These are phyloP conservation scores for Diutina scorzettiae DNA, from an alignment of 1,139 yeast genomes.

Conservation along the genomic window DNA sequence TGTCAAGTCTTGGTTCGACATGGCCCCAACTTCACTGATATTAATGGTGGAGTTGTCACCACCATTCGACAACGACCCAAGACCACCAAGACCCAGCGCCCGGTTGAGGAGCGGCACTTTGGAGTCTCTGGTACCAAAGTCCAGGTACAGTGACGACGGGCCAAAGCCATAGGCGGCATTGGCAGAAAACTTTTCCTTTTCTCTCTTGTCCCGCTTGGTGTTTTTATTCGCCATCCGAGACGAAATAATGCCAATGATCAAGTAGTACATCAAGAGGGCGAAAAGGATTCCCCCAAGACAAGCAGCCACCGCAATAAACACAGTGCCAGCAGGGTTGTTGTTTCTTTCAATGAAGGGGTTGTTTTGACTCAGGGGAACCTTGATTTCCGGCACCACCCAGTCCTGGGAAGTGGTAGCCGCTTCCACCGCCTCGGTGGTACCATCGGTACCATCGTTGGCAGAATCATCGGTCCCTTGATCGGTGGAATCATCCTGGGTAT, in stretches of 20 bases:
- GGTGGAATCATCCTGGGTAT: background rate
- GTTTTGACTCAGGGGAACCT: conserved; percentile 33
- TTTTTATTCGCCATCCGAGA: conserved; percentile 28
- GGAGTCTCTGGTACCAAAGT: conserved; percentile 15
- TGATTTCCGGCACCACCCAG: background rate
- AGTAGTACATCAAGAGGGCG: conserved; percentile 31
- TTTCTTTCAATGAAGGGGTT: conserved; percentile 54
- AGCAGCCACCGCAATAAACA: conserved; percentile 69
- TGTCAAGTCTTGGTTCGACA: conserved; percentile 31
- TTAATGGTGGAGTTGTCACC: conserved; percentile 31
- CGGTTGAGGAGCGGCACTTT: conserved; percentile 25
- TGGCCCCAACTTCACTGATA: conserved; percentile 23
- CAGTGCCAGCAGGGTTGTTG: conserved; percentile 55
- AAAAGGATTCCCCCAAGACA: conserved; percentile 45
- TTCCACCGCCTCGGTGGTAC: background rate
- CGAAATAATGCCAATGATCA: conserved; percentile 25
- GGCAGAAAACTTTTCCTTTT: conserved; percentile 27
- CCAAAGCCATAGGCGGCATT: conserved; percentile 24
- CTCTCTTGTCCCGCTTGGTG: conserved; percentile 19
- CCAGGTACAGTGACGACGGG: conserved; percentile 13
- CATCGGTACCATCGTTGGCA: background rate
- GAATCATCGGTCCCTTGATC: background rate
- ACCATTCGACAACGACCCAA: conserved; percentile 15
- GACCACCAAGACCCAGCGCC: conserved; percentile 11
- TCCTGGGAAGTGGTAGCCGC: background rate